Evolutionary conservation across 345 rosid species (phyloP).

Genomic region (Brassica incana): DNA sequence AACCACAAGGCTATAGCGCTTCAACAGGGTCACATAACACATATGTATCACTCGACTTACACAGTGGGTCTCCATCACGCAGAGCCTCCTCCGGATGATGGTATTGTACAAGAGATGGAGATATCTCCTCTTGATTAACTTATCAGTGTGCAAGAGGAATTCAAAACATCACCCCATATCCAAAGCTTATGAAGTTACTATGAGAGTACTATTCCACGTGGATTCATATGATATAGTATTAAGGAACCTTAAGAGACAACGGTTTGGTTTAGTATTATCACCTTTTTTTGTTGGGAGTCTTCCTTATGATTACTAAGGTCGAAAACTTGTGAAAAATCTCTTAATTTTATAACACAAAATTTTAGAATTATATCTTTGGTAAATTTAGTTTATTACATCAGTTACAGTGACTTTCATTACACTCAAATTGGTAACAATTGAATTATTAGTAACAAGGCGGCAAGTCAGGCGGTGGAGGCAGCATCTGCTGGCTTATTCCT

Average conservation of each 20-base stretch:
- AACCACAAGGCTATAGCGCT: conserved; percentile 51
- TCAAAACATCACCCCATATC: not conserved
- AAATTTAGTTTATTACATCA: not conserved
- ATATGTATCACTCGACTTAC: conserved; percentile 10
- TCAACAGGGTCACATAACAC: conserved; percentile 39
- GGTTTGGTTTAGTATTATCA: not conserved
- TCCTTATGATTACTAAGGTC: not conserved
- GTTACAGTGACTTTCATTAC: not conserved
- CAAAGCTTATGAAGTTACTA: not conserved
- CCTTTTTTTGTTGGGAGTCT: not conserved
- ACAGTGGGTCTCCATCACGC: not conserved
- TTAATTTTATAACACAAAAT: not conserved
- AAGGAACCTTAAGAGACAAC: not conserved
- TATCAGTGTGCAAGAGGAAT: not conserved
- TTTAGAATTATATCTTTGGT: not conserved
- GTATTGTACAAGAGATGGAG: conserved; percentile 24
- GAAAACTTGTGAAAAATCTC: not conserved
- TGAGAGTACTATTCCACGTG: conserved; percentile 1
- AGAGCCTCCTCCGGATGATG: not conserved
- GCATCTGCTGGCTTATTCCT: conserved; percentile 9
- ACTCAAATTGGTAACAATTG: not conserved
- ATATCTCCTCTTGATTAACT: conserved; percentile 16
- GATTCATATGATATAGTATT: not conserved
- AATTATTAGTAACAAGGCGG: conserved; percentile 30
- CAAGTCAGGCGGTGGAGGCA: conserved; percentile 37